Evolutionary conservation across 805 yeast genomes (phyloP), one percentile per base, ranked within the genome.

Genomic region (Kazachstania taianensis): DNA sequence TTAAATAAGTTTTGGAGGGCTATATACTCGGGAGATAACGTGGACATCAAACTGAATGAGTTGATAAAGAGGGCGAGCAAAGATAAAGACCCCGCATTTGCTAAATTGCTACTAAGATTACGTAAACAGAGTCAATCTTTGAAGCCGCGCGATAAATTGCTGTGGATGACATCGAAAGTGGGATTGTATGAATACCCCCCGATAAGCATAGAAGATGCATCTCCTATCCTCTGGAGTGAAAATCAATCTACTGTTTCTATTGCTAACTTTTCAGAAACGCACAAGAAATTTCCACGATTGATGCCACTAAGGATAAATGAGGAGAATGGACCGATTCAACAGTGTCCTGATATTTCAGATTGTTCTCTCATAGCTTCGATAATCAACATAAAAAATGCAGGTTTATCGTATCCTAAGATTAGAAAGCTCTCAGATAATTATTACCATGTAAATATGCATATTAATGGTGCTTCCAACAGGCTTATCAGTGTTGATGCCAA

Each of bases 341-440:
- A 57, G 38, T 42, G 46, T 29, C 30, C 29, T 12, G 47, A 48
- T 32, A 43, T 57, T n/a, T 40, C 74, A 7, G 78, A 83, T 53
- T 84, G 94, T 55, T 81, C 94, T 0, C 73, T 83, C 50, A 82
- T 83, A 3, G 75, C 86, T 2, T 65, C 87, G 0, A 48, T 82
- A 12, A 59, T 81, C 12, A 71, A 83, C 1, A 56, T 77, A 1
- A 50, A 63, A 0, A 53, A 56, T 14, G 49, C 49, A 16, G 46
- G 49, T 5, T 31, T 41, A 2, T 20, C 35, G 1, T 20, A 36
- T 2, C 46, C 53, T 4, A 19, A 17, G 13, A 30, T 46, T 3
- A 38, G 41, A 28, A 32, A 52, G 3, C 32, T 49, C 2, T 38
- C 41, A 3, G 26, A 36, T 18, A 30, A 46, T 16, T 15, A 50